Percentiles rank a stretch among this genome's conserved stretches.
Conservation (phyloP, 1,284 basidiomycete species). For the Fomes fomentarius region DNA sequence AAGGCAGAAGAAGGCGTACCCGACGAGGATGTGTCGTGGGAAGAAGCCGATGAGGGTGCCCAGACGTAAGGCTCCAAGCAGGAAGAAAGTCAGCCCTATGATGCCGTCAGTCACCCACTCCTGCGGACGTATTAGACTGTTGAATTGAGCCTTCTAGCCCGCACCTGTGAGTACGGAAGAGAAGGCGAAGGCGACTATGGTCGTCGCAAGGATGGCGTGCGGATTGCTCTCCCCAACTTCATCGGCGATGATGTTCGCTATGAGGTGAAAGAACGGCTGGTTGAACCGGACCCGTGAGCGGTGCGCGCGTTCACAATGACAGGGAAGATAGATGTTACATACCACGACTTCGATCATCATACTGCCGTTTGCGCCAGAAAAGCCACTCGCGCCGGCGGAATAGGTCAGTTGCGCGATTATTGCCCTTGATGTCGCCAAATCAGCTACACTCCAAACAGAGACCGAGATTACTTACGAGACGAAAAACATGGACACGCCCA, state of each 20-base stretch:
- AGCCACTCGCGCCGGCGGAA: constrained; percentile 86
- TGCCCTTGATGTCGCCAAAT: constrained; percentile 39
- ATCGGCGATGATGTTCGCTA: constrained; percentile 77
- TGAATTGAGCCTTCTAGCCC: too few species aligned
- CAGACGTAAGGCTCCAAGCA: constrained; percentile 83
- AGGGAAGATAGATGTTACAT: constrained; percentile 35
- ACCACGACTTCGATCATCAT: constrained; percentile 99
- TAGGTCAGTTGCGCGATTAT: constrained; percentile 87
- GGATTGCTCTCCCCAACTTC: constrained; percentile 77
- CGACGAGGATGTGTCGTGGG: constrained; percentile 93
- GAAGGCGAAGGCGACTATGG: constrained; percentile 87
- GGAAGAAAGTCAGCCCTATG: constrained; percentile 80
- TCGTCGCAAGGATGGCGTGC: constrained; percentile 84
- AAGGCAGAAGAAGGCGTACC: constrained; percentile 44
- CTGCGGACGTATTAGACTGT: too few species aligned
- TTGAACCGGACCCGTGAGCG: background rate
- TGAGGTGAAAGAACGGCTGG: constrained; percentile 94
- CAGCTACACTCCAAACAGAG: background rate
- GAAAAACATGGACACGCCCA: constrained; percentile 96
- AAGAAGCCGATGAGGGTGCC: constrained; percentile 95
- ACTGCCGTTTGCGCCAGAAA: constrained; percentile 89
- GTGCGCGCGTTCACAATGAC: background rate
- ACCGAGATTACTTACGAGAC: constrained; percentile 58
- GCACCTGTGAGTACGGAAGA: constrained; percentile 90
- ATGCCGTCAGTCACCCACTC: background rate